Percentiles rank a stretch among this genome's conserved stretches.
Conservation (phyloP, 805 yeast species). For the Starmerella vaccinii region DNA sequence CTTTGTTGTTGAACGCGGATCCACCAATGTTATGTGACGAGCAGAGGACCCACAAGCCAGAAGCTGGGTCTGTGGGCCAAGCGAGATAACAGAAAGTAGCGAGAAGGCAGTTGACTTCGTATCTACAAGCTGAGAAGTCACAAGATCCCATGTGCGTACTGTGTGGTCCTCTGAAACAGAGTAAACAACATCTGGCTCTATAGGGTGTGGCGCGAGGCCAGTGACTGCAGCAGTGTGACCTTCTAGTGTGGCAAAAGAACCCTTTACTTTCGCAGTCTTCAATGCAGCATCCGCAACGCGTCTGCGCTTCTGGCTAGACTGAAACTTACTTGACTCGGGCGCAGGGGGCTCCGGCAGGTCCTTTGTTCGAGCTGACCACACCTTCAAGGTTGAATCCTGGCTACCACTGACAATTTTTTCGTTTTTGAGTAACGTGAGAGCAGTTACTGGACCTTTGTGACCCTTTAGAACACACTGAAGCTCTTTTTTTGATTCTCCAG, state of each 20-base stretch:
- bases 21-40: slow-evolving; percentile 90
- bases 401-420: slow-evolving; percentile 67
- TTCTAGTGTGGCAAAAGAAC: slow-evolving; percentile 68
- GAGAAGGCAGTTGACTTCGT: slow-evolving; percentile 82
- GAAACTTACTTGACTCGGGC: slow-evolving; percentile 36
- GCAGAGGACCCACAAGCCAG: slow-evolving; percentile 94
- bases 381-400: slow-evolving; percentile 64
- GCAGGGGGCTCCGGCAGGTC: slow-evolving; percentile 55
- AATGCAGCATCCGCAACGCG: slow-evolving; percentile 63
- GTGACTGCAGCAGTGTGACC: slow-evolving; percentile 84
- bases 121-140: slow-evolving; percentile 74
- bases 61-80: slow-evolving; percentile 52
- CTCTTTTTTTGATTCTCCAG: slow-evolving; percentile 33
- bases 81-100: slow-evolving; percentile 59
- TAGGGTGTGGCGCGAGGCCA: slow-evolving; percentile 61
- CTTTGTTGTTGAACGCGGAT: slow-evolving; percentile 63
- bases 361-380: slow-evolving; percentile 82
- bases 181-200: slow-evolving; percentile 74
- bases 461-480: slow-evolving; percentile 82
- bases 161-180: slow-evolving; percentile 95
- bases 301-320: slow-evolving; percentile 82
- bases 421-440: slow-evolving; percentile 40
- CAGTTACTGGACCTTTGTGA: slow-evolving; percentile 78
- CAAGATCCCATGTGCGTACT: slow-evolving; percentile 91
- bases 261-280: slow-evolving; percentile 63